Conservation (phyloP, 2,329 filamentous ascomycete genomes). For the Calonectria leucothoes region DNA sequence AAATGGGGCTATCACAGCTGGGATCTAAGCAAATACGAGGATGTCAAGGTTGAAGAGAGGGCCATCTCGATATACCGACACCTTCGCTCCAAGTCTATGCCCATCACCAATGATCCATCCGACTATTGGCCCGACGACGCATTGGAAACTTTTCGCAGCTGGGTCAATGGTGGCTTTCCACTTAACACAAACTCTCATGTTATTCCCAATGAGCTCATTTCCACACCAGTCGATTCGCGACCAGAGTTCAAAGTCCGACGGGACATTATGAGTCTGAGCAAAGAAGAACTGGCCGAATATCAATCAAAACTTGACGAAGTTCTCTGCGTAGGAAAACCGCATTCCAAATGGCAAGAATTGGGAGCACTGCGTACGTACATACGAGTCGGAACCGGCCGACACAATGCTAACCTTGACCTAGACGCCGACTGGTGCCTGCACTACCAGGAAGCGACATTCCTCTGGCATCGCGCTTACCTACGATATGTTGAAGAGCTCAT, state of each 20-base stretch:
- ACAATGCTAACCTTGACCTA: not conserved
- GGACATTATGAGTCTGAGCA: conserved; percentile 22
- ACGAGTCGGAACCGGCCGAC: not conserved
- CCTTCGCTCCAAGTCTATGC: conserved; percentile 20
- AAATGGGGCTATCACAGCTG: not conserved
- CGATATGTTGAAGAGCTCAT: conserved; percentile 20
- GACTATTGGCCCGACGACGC: conserved; percentile 23
- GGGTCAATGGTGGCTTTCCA: conserved; percentile 18
- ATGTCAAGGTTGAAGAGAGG: conserved; percentile 1
- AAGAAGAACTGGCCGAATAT: conserved; percentile 7
- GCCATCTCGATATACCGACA: conserved; percentile 14
- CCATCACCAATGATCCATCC: conserved; percentile 16
- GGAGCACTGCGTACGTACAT: conserved; percentile 10
- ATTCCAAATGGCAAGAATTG: conserved; percentile 19
- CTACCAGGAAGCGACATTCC: conserved; percentile 21
- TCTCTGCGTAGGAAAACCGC: not conserved
- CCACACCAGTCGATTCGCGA: not conserved
- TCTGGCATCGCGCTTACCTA: conserved; percentile 20
- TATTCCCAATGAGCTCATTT: not conserved
- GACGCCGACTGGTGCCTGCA: conserved; percentile 24
- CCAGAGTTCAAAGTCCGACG: not conserved
- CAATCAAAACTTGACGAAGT: conserved; percentile 18
- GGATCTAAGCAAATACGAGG: not conserved
- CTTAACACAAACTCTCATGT: not conserved
- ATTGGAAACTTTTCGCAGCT: conserved; percentile 12